Evolutionary conservation across 2,329 filamentous ascomycete genomes (phyloP).

Genomic region (Diaporthe aspalathi): DNA sequence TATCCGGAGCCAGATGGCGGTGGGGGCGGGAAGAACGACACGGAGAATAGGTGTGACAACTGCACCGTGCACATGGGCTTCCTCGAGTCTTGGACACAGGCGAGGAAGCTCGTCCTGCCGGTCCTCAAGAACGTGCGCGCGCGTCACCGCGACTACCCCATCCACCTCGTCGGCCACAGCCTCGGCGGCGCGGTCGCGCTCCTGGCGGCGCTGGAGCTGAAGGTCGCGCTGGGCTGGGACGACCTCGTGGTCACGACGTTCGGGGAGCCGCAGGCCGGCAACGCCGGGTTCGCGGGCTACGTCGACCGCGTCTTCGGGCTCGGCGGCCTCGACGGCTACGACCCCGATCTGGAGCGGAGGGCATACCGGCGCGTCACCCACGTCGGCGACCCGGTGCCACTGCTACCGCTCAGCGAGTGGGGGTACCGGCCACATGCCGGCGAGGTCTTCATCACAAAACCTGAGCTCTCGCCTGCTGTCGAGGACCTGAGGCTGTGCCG

Average conservation of each 20-base stretch:
- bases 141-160: constrained; percentile 75
- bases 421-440: constrained; percentile 87
- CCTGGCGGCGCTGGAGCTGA: constrained; percentile 85
- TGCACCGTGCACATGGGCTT: constrained; percentile 96
- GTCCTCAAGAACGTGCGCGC: constrained; percentile 69
- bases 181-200: constrained; percentile 93
- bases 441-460: constrained; percentile 86
- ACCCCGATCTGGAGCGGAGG: constrained; percentile 48
- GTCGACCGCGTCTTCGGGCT: constrained; percentile 66
- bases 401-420: constrained; percentile 89
- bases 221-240: constrained; percentile 76
- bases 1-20: constrained; percentile 73
- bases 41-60: constrained; percentile 72
- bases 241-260: constrained; percentile 87
- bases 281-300: constrained; percentile 65
- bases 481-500: constrained; percentile 77
- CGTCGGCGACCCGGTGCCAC: constrained; percentile 84
- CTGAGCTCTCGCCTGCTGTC: constrained; percentile 73
- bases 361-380: constrained; percentile 86
- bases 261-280: constrained; percentile 82
- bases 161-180: constrained; percentile 89
- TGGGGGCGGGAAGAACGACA: constrained; percentile 42
- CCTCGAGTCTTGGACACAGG: constrained; percentile 83
- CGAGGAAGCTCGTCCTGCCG: constrained; percentile 76
- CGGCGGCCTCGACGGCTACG: constrained; percentile 46